These are phyloP conservation scores for Murraya paniculata DNA, from an alignment of 345 rosid species.

Conservation along the genomic window DNA sequence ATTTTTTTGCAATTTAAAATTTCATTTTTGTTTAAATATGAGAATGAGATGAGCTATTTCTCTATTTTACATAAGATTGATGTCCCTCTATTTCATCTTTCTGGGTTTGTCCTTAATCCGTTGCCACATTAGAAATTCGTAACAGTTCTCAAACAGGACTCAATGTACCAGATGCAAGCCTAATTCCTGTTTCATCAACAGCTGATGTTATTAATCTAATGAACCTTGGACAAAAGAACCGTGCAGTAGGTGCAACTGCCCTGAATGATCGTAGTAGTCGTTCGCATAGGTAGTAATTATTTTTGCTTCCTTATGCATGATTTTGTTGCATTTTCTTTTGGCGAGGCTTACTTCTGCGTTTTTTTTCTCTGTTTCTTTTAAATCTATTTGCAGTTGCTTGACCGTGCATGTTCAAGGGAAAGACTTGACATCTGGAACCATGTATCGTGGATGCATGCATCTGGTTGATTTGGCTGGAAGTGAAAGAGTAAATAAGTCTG, in stretches of 20 bases:
- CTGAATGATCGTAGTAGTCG: constrained; percentile 98
- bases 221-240: constrained; percentile 87
- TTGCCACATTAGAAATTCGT: constrained; percentile 81
- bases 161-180: constrained; percentile 91
- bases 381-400: constrained; percentile 69
- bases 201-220: constrained; percentile 83
- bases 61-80: background rate
- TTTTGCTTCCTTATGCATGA: constrained; percentile 11
- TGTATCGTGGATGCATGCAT: constrained; percentile 93
- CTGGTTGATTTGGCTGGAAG: constrained; percentile 98
- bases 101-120: constrained; percentile 41
- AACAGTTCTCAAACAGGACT: constrained; percentile 90
- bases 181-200: constrained; percentile 80
- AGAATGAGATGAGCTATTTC: background rate
- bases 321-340: background rate
- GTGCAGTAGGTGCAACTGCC: constrained; percentile 94
- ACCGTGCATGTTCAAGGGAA: constrained; percentile 96
- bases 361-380: background rate
- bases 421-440: constrained; percentile 75
- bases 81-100: background rate
- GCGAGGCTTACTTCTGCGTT: constrained; percentile 2
- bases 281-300: constrained; percentile 72
- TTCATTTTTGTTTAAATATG: background rate
- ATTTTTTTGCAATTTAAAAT: too few species aligned
- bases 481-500: constrained; percentile 93